Base-by-base conservation (phyloP, 495 filamentous ascomycete species). In the Pyronema domesticum region DNA sequence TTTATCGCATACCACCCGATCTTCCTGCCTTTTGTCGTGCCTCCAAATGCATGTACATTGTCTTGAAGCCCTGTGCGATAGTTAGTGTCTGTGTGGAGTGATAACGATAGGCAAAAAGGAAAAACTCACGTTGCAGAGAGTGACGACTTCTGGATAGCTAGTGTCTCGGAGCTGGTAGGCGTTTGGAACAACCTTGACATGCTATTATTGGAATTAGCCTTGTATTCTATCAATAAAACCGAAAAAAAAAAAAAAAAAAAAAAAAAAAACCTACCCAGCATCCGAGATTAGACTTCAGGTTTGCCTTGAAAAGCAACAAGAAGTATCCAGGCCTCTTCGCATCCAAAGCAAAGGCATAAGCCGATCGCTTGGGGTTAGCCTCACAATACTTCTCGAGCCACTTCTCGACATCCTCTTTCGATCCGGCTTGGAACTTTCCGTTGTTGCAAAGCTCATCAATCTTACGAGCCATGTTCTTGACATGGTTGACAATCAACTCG, bases 391-490 rank as follows among this genome's bases (percentile, higher is more conserved):
- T 93, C 34, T 83, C 81, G 54, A 98, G 74, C 89, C 89, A 98
- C 73, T 82, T 81, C 68, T 95, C 93, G 95, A 65, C 83, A 60
- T 93, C 83, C 33, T 79, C 72, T 66, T 81, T 83, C 63, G 76
- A 89, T 40, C 80, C 80, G 45, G 77, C 76, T 65, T 91, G 85
- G 67, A 83, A 96, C 67, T 94, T 93, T 59, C 94, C 88, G 69
- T 64, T 94, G 78, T 58, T 82, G 71, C 75, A 86, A 73, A 98
- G 82, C 71, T 98, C 91, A 50, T 94, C 89, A 7, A 95, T 89
- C 71, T 98, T 98, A 71, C 82, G 86, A 33, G 87, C 85, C 89
- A 95, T 95, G 36, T 89, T 84, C 70, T 94, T 89, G 62, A 98
- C 85, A 59, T 98, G 91, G 56, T 87, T 86, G 67, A 89, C 89